Percentiles rank a stretch among this genome's conserved stretches.
phyloP scores from a whole-genome alignment of 495 filamentous ascomycete genomes.

The Rostrohypoxylon terebratum region DNA sequence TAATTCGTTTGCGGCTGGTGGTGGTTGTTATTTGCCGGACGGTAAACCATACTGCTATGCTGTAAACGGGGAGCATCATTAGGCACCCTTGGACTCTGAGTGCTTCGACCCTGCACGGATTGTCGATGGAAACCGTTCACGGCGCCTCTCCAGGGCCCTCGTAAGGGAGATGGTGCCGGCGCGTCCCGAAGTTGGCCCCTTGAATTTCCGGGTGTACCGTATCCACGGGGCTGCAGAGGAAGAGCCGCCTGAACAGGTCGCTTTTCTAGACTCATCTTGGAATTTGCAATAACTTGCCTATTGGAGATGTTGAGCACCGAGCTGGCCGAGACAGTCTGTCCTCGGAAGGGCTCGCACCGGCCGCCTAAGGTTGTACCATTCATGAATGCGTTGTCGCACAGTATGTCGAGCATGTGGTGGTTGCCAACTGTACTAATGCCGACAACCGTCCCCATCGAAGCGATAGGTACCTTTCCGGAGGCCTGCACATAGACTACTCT shows the following conservation, averaged over 20 bases:
- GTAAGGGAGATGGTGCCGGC: slow-evolving; percentile 72
- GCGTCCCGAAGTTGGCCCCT: slow-evolving; percentile 73
- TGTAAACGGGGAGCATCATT: slow-evolving; percentile 58
- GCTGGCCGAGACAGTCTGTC: slow-evolving; percentile 85
- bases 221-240: slow-evolving; percentile 67
- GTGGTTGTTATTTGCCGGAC: slow-evolving; percentile 47
- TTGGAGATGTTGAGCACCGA: slow-evolving; percentile 89
- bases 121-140: slow-evolving; percentile 56
- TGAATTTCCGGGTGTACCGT: slow-evolving; percentile 68
- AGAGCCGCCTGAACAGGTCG: slow-evolving; percentile 69
- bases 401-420: slow-evolving; percentile 84
- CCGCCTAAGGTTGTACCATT: slow-evolving; percentile 89
- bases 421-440: slow-evolving; percentile 88
- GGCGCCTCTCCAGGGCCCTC: slow-evolving; percentile 78
- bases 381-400: slow-evolving; percentile 97
- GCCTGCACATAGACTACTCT: slow-evolving; percentile 92
- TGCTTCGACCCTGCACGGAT: slow-evolving; percentile 53
- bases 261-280: slow-evolving; percentile 72
- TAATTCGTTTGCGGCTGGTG: slow-evolving; percentile 38
- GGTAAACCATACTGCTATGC: slow-evolving; percentile 58
- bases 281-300: slow-evolving; percentile 80
- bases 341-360: slow-evolving; percentile 94
- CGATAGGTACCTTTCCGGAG: slow-evolving; percentile 94
- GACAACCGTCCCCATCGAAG: slow-evolving; percentile 88
- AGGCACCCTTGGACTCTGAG: slow-evolving; percentile 51